Evolutionary conservation across 768 basidiomycete genomes (phyloP), one percentile per base, ranked within the genome.

Genomic region (Suillus placidus): DNA sequence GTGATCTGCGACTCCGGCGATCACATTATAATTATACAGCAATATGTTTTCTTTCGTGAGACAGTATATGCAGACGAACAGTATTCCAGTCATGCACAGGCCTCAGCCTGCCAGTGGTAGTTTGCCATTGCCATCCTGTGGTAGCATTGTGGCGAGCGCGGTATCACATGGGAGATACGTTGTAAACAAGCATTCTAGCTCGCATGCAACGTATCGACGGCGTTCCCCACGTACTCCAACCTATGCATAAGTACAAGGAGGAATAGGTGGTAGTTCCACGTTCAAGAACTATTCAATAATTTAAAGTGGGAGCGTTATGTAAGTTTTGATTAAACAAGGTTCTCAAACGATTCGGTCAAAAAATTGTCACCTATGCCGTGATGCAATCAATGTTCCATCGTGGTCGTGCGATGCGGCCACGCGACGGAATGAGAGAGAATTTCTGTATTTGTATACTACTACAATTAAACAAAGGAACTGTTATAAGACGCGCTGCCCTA

Each of bases 21-120:
- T 60, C 18, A 60, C 6, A 42, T 38, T 26, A n/a, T n/a, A n/a
- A n/a, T n/a, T n/a, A 32, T 57, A 37, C 58, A 60, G 58, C 58
- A 56, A 23, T 10, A 2, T 30, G 4, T 20, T 20, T 20, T 57
- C n/a, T 60, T 16, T 9, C 23, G 38, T 10, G 10, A 30, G 26
- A 30, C 14, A 38, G 8, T n/a, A 14, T 57, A 16, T 16, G 56
- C 56, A 23, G 56, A 58, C 13, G 23, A 7, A 56, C 2, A 4
- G 1, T 4, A 18, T 52, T 16, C 26, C 30, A 16, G 42, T 18
- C 7, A 2, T 4, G 26, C 52, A 54, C 52, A 54, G 23, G 23
- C 37, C 14, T 23, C 23, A 14, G 37, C 37, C 51, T 52, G 51
- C 52, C 52, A 54, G 52, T 54, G 30, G 54, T n/a, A 18, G 58